Evolutionary conservation across 192 early-diverging fungal genomes (phyloP).

Genomic region (Umbelopsis vinacea): DNA sequence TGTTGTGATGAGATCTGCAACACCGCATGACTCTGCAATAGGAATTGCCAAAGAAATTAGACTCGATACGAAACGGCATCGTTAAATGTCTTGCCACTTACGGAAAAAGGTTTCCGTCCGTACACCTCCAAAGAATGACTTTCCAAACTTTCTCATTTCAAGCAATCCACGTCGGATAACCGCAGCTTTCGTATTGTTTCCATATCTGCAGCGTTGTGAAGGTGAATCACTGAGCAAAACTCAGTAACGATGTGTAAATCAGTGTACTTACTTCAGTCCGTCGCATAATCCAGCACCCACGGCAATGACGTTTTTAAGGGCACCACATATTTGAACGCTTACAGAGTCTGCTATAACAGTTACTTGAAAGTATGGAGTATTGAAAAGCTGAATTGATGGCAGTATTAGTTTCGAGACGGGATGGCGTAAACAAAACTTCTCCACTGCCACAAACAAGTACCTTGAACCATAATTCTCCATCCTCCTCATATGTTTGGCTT

Average conservation of each 20-base stretch:
- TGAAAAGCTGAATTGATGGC: slow-evolving; percentile 72
- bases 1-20: slow-evolving; percentile 94
- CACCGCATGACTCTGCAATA: slow-evolving; percentile 72
- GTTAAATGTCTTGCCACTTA: slow-evolving; percentile 37
- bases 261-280: slow-evolving; percentile 69
- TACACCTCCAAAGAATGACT: slow-evolving; percentile 78
- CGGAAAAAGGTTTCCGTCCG: slow-evolving; percentile 93
- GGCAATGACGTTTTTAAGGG: slow-evolving; percentile 96
- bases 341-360: slow-evolving; percentile 80
- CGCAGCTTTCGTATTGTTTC: slow-evolving; percentile 96
- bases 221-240: slow-evolving; percentile 63
- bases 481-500: slow-evolving; percentile 66
- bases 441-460: neutral
- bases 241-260: neutral
- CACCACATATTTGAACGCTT: slow-evolving; percentile 95
- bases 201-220: slow-evolving; percentile 35
- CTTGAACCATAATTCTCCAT: slow-evolving; percentile 56
- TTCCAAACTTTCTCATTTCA: slow-evolving; percentile 91
- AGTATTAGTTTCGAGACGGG: neutral
- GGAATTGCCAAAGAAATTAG: neutral
- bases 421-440: no score
- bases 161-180: slow-evolving; percentile 91
- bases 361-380: slow-evolving; percentile 87
- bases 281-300: slow-evolving; percentile 95
- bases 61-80: neutral